Evolutionary conservation across 2,329 filamentous ascomycete genomes (phyloP).

Genomic region (Hypoxylon sp.): DNA sequence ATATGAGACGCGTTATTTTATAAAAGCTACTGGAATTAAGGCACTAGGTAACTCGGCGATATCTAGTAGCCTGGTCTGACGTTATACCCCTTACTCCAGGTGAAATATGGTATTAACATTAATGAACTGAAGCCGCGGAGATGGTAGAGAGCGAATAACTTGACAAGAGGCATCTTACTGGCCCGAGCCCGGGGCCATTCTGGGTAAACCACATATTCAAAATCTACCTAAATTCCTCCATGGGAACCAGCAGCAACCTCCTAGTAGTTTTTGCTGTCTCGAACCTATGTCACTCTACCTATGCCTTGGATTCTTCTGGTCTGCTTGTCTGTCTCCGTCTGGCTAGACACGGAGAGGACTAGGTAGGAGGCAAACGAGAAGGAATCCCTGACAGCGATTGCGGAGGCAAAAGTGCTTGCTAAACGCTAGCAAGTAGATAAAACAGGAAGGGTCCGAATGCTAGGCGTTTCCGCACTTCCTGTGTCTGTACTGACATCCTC

Average conservation of each 20-base stretch:
- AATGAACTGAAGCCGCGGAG: not conserved
- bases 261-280: not conserved
- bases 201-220: not conserved
- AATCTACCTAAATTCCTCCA: too few relatives aligned
- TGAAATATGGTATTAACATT: not conserved
- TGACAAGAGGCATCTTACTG: not conserved
- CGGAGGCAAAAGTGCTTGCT: not conserved
- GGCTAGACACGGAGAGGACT: not conserved
- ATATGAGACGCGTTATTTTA: conserved; percentile 1
- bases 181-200: not conserved
- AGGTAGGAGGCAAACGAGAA: not conserved
- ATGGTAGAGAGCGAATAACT: not conserved
- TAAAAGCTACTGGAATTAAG: not conserved
- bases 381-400: not conserved
- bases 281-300: not conserved
- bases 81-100: not conserved
- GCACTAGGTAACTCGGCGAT: not conserved
- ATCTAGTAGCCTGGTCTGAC: not conserved
- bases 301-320: not conserved
- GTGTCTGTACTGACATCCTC: not conserved
- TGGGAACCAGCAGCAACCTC: too few relatives aligned
- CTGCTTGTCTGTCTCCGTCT: too few relatives aligned
- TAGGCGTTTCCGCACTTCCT: not conserved
- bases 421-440: not conserved
- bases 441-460: not conserved